Percentiles rank a stretch among this genome's conserved stretches.
These are phyloP conservation scores for Phyllosticta citriasiana DNA, from an alignment of 2,329 filamentous ascomycete species.

Conservation along the genomic window DNA sequence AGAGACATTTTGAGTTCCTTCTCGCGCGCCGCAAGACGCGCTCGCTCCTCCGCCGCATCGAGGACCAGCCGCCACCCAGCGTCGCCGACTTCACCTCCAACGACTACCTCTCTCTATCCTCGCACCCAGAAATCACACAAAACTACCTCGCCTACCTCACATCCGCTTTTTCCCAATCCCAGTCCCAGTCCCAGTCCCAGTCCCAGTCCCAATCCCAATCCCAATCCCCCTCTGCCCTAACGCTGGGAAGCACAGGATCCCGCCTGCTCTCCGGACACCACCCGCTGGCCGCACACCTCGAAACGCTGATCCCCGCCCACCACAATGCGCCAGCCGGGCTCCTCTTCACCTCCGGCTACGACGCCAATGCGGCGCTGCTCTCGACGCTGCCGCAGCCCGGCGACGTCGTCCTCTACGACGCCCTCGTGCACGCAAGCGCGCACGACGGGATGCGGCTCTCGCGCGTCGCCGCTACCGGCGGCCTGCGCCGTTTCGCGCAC, in stretches of 20 bases:
- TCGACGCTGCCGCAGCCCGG: slow-evolving; percentile 37
- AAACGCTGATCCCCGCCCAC: slow-evolving; percentile 48
- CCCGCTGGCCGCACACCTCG: slow-evolving; percentile 47
- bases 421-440: slow-evolving; percentile 66
- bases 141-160: slow-evolving; percentile 40
- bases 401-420: slow-evolving; percentile 57
- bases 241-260: slow-evolving; percentile 49
- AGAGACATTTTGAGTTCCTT: slow-evolving; percentile 17
- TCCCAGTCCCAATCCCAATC: neutral
- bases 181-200: slow-evolving; percentile 6
- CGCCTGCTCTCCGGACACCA: slow-evolving; percentile 58
- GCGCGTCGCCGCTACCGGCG: slow-evolving; percentile 34
- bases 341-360: slow-evolving; percentile 48
- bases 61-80: slow-evolving; percentile 21
- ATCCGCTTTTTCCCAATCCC: slow-evolving; percentile 1
- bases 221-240: slow-evolving; percentile 13
- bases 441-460: slow-evolving; percentile 67
- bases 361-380: slow-evolving; percentile 41
- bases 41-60: slow-evolving; percentile 23
- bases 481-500: slow-evolving; percentile 43
- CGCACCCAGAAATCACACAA: slow-evolving; percentile 35
- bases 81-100: slow-evolving; percentile 53
- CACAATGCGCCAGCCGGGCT: slow-evolving; percentile 49
- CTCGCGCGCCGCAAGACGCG: slow-evolving; percentile 32
- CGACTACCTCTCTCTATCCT: slow-evolving; percentile 53